These are phyloP conservation scores for Fusarium poae DNA, from an alignment of 2,329 filamentous ascomycete species.

Conservation along the genomic window DNA sequence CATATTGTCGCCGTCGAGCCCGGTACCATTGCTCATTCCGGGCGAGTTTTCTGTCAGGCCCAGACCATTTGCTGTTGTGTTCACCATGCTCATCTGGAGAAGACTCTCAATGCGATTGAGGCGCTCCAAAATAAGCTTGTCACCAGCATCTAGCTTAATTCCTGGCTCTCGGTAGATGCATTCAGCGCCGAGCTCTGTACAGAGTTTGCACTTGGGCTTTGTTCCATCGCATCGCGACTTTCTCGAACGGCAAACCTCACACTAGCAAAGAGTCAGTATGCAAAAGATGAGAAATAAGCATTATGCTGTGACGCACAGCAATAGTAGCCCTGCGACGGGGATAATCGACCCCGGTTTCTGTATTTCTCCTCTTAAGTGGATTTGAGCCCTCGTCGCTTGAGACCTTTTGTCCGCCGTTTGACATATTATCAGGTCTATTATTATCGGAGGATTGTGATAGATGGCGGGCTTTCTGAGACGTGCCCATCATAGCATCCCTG, in stretches of 20 bases:
- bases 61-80: slow-evolving; percentile 63
- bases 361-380: slow-evolving; percentile 72
- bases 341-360: slow-evolving; percentile 72
- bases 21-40: slow-evolving; percentile 73
- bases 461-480: slow-evolving; percentile 67
- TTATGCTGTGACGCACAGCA: slow-evolving; percentile 63
- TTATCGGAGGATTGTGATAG: slow-evolving; percentile 68
- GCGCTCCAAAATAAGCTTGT: slow-evolving; percentile 86
- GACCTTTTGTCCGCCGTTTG: slow-evolving; percentile 61
- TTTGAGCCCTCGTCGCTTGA: slow-evolving; percentile 66
- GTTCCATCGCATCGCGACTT: slow-evolving; percentile 85
- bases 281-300: slow-evolving; percentile 2
- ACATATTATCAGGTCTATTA: slow-evolving; percentile 55
- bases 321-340: slow-evolving; percentile 74
- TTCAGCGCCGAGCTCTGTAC: slow-evolving; percentile 83
- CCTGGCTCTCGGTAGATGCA: slow-evolving; percentile 88
- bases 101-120: slow-evolving; percentile 82
- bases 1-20: slow-evolving; percentile 68
- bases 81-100: slow-evolving; percentile 76
- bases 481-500: slow-evolving; percentile 66
- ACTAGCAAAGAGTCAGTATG: slow-evolving; percentile 62
- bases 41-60: slow-evolving; percentile 73
- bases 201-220: slow-evolving; percentile 86
- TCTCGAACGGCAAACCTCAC: slow-evolving; percentile 83
- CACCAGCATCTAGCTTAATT: slow-evolving; percentile 87